phyloP scores from a whole-genome alignment of 129 eudicot genomes.

The Tagetes patula region DNA sequence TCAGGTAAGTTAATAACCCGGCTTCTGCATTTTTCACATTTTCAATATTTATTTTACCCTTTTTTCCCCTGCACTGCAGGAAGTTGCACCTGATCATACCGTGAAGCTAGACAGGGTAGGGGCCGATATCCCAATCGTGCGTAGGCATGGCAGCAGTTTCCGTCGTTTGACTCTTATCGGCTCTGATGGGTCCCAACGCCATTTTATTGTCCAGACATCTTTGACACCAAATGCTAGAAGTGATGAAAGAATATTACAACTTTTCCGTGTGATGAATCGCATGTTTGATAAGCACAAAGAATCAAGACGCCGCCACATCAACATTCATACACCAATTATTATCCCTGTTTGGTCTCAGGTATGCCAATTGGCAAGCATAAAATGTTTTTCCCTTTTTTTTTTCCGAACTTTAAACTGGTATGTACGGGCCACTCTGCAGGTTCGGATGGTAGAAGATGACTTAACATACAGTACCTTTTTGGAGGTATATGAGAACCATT shows the following conservation, averaged over 20 bases:
- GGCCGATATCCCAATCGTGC: conserved; percentile 90
- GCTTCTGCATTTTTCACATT: background rate
- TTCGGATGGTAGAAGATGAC: conserved; percentile 99
- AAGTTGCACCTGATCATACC: conserved; percentile 99
- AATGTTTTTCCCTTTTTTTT: background rate
- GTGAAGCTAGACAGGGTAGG: conserved; percentile 97
- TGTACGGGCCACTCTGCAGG: conserved; percentile 40
- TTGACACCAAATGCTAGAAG: conserved; percentile 97
- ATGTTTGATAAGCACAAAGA: conserved; percentile 99
- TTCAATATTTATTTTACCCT: background rate
- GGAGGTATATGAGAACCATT: conserved; percentile 98
- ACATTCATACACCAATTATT: conserved; percentile 95
- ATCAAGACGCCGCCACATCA: conserved; percentile 89
- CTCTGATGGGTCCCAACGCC: conserved; percentile 99
- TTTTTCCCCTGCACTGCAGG: conserved; percentile 41
- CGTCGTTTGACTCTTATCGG: conserved; percentile 94
- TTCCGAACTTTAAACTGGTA: conserved; percentile 22
- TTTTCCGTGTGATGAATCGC: conserved; percentile 94
- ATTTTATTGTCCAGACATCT: conserved; percentile 97
- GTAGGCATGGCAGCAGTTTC: conserved; percentile 99
- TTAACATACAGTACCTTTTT: conserved; percentile 93
- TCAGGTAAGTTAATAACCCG: conserved; percentile 21
- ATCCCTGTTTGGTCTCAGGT: conserved; percentile 99
- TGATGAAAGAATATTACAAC: conserved; percentile 94
- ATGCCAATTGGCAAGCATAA: background rate